Base-by-base conservation (phyloP, 345 rosid species). In the Acer saccharum region DNA sequence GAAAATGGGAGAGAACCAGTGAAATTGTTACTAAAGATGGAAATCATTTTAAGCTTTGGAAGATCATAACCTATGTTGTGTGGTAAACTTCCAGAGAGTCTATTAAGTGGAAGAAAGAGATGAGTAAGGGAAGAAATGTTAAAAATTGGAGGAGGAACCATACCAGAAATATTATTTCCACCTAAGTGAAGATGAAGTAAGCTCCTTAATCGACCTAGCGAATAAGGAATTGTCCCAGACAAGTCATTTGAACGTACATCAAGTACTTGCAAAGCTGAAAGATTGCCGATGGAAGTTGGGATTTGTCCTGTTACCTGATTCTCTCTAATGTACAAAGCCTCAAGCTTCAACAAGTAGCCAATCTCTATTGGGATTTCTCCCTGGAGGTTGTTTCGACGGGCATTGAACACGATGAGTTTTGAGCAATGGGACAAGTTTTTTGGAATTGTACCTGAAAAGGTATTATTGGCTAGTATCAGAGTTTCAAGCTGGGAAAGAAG, bases 1-100 rank as follows among this genome's bases (percentile, higher is more conserved):
- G 88, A 79, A 3, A 3, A 20, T 7, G 79, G 81, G 35, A 85
- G 32, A 4, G 65, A 16, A 0, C 86, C 84, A 5, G 27, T 41
- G 17, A 83, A 60, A 1, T 61, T 8, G n/a, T 81, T 83, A 0
- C 0, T 0, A 35, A 1, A 17, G 14, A 82, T 0, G 3, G 1
- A n/a, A 18, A 75, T 10, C 16, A 18, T 8, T 61, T 14, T 10
- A 7, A 71, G 66, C 16, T 74, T 77, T 43, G 81, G 79, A 61
- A 80, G 76, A 43, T 43, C 7, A n/a, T 44, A 27, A 16, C 81
- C 78, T n/a, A 83, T 18, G 7, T 60, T 68, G 39, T 27, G 12
- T 10, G 55, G 78, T 20, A 77, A 65, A 4, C 18, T 65, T 16
- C 81, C 78, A 32, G 7, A 14, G 4, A 83, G 46, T 17, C 44